These are phyloP conservation scores for Cercospora citrullina DNA, from an alignment of 2,329 filamentous ascomycete genomes.

Conservation along the genomic window DNA sequence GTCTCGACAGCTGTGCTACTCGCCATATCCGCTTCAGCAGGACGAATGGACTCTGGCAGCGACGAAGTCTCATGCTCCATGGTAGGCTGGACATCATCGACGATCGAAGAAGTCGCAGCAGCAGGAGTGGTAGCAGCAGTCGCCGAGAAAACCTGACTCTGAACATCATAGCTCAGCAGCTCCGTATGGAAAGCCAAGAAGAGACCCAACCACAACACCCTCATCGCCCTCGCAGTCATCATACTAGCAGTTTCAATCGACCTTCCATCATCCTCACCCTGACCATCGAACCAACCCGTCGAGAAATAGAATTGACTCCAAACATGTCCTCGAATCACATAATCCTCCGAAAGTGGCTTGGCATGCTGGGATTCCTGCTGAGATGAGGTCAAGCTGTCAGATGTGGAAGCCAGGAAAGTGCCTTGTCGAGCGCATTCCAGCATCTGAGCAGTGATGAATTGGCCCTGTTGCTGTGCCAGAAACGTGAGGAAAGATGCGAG, in stretches of 20 bases:
- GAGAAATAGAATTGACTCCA: constrained; percentile 63
- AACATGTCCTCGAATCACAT: constrained; percentile 62
- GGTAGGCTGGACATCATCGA: neutral
- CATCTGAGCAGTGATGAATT: constrained; percentile 38
- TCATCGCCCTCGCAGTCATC: constrained; percentile 22
- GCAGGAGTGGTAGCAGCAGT: neutral
- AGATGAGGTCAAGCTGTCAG: neutral
- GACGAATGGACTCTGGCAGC: neutral
- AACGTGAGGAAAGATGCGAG: constrained; percentile 56
- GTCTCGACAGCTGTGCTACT: constrained; percentile 1
- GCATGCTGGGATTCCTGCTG: constrained; percentile 27
- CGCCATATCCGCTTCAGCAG: constrained; percentile 18
- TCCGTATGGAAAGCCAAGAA: constrained; percentile 32
- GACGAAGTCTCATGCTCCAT: neutral
- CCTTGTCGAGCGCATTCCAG: constrained; percentile 37
- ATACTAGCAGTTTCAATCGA: constrained; percentile 25
- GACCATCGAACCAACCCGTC: constrained; percentile 59
- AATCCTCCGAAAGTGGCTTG: constrained; percentile 68
- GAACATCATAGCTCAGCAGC: constrained; percentile 26
- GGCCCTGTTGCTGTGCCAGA: constrained; percentile 43
- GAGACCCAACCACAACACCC: constrained; percentile 34
- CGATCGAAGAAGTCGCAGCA: neutral
- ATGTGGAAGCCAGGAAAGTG: constrained; percentile 42
- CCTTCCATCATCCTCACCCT: constrained; percentile 64
- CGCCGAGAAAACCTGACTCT: constrained; percentile 25